Base-by-base conservation (phyloP, 208 protist species). In the Phytomonas francai region DNA sequence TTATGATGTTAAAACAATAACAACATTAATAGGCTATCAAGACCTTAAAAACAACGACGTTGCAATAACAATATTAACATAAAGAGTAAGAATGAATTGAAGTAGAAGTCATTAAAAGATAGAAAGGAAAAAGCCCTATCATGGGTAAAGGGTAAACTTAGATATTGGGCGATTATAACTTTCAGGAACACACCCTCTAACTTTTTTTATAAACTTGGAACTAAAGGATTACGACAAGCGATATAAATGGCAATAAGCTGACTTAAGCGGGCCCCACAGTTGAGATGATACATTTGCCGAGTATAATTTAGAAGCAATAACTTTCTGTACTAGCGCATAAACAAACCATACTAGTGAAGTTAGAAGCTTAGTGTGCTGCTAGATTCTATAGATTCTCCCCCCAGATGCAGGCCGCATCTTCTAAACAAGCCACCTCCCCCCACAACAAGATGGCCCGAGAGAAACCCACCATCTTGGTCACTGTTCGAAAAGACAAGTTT, bases 1-100 rank as follows among this genome's bases (percentile, higher is more conserved):
- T 80, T 60, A 73, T 77, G 51, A 73, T 70, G 28, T 54, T 25
- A 25, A 54, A 54, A 4, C 45, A 25, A 54, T 25, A 54, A 54
- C 11, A 54, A 54, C 45, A 54, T 54, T 54, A 54, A 54, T 54
- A 22, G 7, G 45, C 19, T 12, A 3, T 54, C 5, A 54, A 54
- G 6, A 1, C 45, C 19, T 54, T 22, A 54, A 25, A 54, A 54
- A 19, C 6, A 54, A 12, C 22, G 45, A 25, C 19, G 25, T 54
- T 25, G 3, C 5, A 54, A 54, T 7, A 22, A 54, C 11, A 25
- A 3, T n/a, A n/a, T n/a, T n/a, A n/a, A n/a, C n/a, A n/a, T n/a
- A n/a, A 54, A 12, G 11, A 54, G 19, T 25, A 25, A 22, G 45
- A 25, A 54, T 7, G 25, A 54, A 25, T 36, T 36, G 33, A 5